Base-by-base conservation (phyloP, 164 flowering plant genomes). In the Sedum album region DNA sequence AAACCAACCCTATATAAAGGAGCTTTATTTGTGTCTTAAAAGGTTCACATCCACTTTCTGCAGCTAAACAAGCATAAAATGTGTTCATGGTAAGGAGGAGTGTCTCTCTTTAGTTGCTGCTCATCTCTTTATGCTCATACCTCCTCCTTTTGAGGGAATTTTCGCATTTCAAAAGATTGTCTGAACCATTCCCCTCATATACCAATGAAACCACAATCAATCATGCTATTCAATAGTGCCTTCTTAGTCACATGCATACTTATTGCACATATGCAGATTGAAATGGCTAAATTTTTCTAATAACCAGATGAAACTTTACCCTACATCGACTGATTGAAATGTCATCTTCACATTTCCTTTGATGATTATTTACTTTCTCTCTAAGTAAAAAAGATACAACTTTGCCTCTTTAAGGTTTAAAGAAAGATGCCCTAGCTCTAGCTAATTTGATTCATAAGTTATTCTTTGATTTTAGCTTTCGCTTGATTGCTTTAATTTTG, bases 1-100 rank as follows among this genome's bases (percentile, higher is more conserved):
- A 57, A 57, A 30, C 62, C 62, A 57, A 26, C 31, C 62, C 33
- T 26, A 26, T 57, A 13, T 57, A 57, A 57, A 57, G 62, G 62
- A 13, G 33, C 62, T 57, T 57, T 57, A 57, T 1, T 57, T 57
- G 62, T 26, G 62, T 57, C 62, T 57, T 57, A 57, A 57, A 57
- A 57, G 62, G 33, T 57, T 57, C 62, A 57, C 62, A 55, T 30
- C 62, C 62, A 28, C 62, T 57, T 57, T 57, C 62, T 57, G 62
- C 62, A 57, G 18, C 62, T 57, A 57, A 57, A 57, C 62, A 57
- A 57, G 62, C 62, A 57, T 57, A 57, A 57, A 48, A 57, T 57
- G 33, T 57, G 33, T 57, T 57, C 62, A 28, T 57, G 62, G 33
- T 57, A 57, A 4, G 33, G 31, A 28, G 33, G 62, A 28, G 62